Conservation (phyloP, 169 alveolate genomes). For the Plasmodium gallinaceum region DNA sequence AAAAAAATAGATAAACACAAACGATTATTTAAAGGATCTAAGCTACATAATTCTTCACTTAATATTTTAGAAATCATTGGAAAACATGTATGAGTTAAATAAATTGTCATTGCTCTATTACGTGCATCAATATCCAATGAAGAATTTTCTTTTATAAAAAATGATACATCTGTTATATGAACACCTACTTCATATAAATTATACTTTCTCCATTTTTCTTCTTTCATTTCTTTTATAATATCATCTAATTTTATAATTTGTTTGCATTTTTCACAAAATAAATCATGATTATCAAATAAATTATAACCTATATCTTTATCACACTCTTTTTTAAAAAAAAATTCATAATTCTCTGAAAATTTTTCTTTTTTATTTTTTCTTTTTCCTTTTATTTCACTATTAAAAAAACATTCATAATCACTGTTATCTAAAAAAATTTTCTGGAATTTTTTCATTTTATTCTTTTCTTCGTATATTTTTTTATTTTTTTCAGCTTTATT, state of each 20-base stretch:
- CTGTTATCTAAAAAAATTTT: slow-evolving; percentile 3
- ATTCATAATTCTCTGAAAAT: background rate
- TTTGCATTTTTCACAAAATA: slow-evolving; percentile 65
- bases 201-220: slow-evolving; percentile 34
- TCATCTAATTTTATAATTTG: slow-evolving; percentile 39
- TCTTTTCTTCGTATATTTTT: background rate
- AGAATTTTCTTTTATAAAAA: slow-evolving; percentile 93
- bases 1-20: slow-evolving; percentile 60
- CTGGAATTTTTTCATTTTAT: background rate
- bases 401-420: slow-evolving; percentile 16
- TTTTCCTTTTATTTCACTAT: background rate
- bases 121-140: slow-evolving; percentile 96
- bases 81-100: slow-evolving; percentile 90
- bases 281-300: slow-evolving; percentile 8
- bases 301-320: slow-evolving; percentile 51
- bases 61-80: slow-evolving; percentile 76
- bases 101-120: slow-evolving; percentile 92
- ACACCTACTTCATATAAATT: slow-evolving; percentile 92
- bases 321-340: slow-evolving; percentile 23
- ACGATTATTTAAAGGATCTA: slow-evolving; percentile 62
- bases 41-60: slow-evolving; percentile 67
- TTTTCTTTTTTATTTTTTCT: background rate
- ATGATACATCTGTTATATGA: slow-evolving; percentile 97
- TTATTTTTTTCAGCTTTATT: background rate
- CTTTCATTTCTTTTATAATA: slow-evolving; percentile 27